Evolutionary conservation across 129 eudicot species (phyloP).

Genomic region (Chrysanthemum seticuspe): DNA sequence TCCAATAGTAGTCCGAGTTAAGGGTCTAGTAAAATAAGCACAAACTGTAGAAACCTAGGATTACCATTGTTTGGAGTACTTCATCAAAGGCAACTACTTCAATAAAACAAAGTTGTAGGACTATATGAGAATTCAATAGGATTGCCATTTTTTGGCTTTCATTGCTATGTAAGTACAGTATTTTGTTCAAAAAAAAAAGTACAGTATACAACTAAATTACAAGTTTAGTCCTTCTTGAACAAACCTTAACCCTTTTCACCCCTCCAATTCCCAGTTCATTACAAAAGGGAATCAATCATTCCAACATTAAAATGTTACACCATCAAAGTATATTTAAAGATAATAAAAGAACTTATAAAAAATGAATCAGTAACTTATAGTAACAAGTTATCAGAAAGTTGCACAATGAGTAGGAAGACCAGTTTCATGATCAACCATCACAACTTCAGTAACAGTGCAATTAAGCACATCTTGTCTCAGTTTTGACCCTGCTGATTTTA

Average conservation of each 20-base stretch:
- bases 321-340: constrained; percentile 15
- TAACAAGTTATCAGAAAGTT: constrained; percentile 37
- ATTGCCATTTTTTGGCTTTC: constrained; percentile 30
- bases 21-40: no score
- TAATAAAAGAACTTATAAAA: constrained; percentile 17
- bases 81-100: no score
- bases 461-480: constrained; percentile 81
- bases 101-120: neutral
- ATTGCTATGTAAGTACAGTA: neutral
- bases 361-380: constrained; percentile 21
- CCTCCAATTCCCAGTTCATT: constrained; percentile 32
- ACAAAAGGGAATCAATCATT: constrained; percentile 18
- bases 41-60: no score
- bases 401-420: constrained; percentile 81
- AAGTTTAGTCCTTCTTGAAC: constrained; percentile 17
- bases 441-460: constrained; percentile 61
- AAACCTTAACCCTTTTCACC: constrained; percentile 9
- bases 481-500: constrained; percentile 94
- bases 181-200: no score
- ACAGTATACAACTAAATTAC: constrained; percentile 30
- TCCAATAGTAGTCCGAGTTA: no score
- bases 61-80: no score
- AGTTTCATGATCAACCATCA: constrained; percentile 67
- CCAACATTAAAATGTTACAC: constrained; percentile 26
- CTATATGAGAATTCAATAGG: neutral